phyloP scores from a whole-genome alignment of 129 eudicot genomes.

The Chrysanthemum makinoi region DNA sequence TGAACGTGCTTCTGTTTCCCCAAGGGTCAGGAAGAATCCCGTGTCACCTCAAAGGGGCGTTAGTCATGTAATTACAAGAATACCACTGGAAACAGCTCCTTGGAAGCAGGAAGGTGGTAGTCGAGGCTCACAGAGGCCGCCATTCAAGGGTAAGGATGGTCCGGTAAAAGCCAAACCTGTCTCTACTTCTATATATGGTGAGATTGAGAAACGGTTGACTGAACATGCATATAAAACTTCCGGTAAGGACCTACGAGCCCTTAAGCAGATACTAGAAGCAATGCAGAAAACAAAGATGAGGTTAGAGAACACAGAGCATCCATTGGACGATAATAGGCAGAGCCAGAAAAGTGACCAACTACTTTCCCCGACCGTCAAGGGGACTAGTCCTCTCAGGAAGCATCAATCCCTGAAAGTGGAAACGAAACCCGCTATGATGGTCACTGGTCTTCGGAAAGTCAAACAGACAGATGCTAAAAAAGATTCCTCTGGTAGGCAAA shows the following conservation, averaged over 20 bases:
- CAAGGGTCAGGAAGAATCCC: slow-evolving; percentile 35
- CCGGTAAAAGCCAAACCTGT: slow-evolving; percentile 21
- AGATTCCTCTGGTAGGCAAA: slow-evolving; percentile 26
- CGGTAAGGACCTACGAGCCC: slow-evolving; percentile 95
- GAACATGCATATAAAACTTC: slow-evolving; percentile 64
- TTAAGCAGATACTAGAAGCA: slow-evolving; percentile 95
- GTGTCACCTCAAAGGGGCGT: slow-evolving; percentile 37
- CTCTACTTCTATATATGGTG: slow-evolving; percentile 69
- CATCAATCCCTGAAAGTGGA: too few species aligned
- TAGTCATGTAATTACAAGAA: slow-evolving; percentile 35
- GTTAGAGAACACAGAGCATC: slow-evolving; percentile 38
- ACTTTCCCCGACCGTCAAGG: slow-evolving; percentile 40
- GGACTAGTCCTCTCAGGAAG: slow-evolving; percentile 17
- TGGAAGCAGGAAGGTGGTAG: slow-evolving; percentile 62
- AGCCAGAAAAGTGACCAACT: slow-evolving; percentile 29
- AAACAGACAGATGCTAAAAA: slow-evolving; percentile 24
- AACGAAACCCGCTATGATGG: too few species aligned
- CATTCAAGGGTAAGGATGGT: slow-evolving; percentile 29
- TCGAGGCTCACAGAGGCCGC: slow-evolving; percentile 38
- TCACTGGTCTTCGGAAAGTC: slow-evolving; percentile 32
- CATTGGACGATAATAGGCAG: slow-evolving; percentile 26
- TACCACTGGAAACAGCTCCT: slow-evolving; percentile 75
- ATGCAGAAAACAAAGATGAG: slow-evolving; percentile 68
- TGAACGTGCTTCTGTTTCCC: slow-evolving; percentile 31
- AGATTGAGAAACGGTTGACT: slow-evolving; percentile 82